A percentile compares a stretch with the other conserved stretches of the same genome.
Evolutionary conservation across 192 early-diverging fungal species (phyloP).

Genomic region (Diversispora eburnea): DNA sequence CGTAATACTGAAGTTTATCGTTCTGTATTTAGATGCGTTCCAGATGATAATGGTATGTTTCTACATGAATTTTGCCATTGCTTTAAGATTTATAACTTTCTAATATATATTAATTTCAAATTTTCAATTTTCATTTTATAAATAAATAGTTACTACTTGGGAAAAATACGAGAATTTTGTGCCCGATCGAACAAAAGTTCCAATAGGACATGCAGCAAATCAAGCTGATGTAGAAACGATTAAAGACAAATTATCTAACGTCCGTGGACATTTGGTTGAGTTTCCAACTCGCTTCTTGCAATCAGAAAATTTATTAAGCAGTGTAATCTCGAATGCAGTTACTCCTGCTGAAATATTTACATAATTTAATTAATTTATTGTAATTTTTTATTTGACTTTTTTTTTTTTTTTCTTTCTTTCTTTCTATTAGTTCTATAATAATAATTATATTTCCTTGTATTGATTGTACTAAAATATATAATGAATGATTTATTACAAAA

Average conservation of each 20-base stretch:
- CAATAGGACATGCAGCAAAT: conserved; percentile 33
- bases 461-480: too few relatives aligned
- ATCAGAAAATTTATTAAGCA: conserved; percentile 52
- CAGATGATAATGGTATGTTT: conserved; percentile 69
- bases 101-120: neutral
- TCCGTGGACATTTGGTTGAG: conserved; percentile 46
- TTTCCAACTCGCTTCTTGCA: conserved; percentile 52
- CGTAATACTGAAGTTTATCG: conserved; percentile 68
- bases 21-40: conserved; percentile 79
- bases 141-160: conserved; percentile 27
- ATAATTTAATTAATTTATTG: conserved; percentile 19
- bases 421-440: too few relatives aligned
- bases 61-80: neutral
- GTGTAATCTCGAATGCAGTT: conserved; percentile 39
- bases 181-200: conserved; percentile 31
- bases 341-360: conserved; percentile 57
- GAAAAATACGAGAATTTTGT: conserved; percentile 40
- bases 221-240: too few relatives aligned
- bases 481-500: too few relatives aligned
- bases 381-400: too few relatives aligned
- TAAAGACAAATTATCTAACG: too few relatives aligned
- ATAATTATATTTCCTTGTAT: too few relatives aligned
- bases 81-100: neutral
- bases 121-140: conserved; percentile 28
- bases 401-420: too few relatives aligned